These are phyloP conservation scores for Phoma herbarum DNA, from an alignment of 2,329 filamentous ascomycete genomes.

Conservation along the genomic window DNA sequence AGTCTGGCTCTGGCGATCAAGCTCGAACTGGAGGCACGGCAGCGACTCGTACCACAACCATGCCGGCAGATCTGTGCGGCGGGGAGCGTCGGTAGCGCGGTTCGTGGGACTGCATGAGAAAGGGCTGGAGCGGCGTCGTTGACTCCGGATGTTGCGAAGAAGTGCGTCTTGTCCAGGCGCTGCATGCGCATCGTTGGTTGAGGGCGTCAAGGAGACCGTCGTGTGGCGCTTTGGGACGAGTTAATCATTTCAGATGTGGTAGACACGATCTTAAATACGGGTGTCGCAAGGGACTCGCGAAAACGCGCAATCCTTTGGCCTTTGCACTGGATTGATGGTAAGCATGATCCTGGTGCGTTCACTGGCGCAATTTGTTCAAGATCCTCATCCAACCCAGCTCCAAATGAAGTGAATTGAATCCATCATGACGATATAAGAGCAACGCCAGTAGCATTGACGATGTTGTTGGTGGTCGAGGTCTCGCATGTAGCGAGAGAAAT, in stretches of 20 bases:
- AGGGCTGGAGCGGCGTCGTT: conserved; percentile 1
- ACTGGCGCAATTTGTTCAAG: not conserved
- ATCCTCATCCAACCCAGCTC: not conserved
- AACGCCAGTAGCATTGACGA: not conserved
- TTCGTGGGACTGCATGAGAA: not conserved
- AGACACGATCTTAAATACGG: not conserved
- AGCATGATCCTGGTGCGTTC: not conserved
- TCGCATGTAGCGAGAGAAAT: not conserved
- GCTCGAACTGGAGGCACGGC: not conserved
- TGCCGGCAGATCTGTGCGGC: conserved; percentile 15
- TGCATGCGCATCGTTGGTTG: conserved; percentile 3
- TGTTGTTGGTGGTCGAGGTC: not conserved
- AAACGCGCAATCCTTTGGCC: conserved; percentile 19
- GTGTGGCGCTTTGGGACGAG: conserved; percentile 5
- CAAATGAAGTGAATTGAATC: no score
- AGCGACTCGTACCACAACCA: conserved; percentile 1
- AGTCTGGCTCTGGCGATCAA: not conserved
- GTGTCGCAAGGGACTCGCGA: conserved; percentile 20
- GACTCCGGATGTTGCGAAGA: not conserved
- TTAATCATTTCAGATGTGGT: not conserved
- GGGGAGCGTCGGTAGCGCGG: conserved; percentile 12
- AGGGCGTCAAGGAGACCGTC: not conserved
- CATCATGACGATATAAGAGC: not conserved
- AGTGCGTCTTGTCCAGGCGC: not conserved
- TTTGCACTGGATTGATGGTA: not conserved